phyloP scores from a whole-genome alignment of 129 eudicot genomes.

The Flaveria robusta region DNA sequence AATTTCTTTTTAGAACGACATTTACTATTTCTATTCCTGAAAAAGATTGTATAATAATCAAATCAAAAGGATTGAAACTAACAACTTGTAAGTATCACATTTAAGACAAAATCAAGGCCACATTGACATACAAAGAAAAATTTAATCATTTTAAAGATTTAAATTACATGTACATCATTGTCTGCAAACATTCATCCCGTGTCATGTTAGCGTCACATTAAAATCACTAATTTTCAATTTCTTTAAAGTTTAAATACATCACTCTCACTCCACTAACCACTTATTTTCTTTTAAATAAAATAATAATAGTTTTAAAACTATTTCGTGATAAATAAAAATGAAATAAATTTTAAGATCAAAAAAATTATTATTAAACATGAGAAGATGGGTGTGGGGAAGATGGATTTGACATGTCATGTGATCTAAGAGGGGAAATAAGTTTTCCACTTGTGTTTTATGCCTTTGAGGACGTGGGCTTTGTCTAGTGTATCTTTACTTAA shows the following conservation, averaged over 20 bases:
- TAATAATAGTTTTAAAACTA: background rate
- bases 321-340: background rate
- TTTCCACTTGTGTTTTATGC: constrained; percentile 18
- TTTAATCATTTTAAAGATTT: background rate
- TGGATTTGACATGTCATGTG: constrained; percentile 38
- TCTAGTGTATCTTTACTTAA: constrained; percentile 17
- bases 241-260: too few relatives aligned
- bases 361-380: constrained; percentile 3
- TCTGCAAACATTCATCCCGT: too few relatives aligned
- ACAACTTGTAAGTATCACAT: constrained; percentile 3
- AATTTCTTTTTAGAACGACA: too few relatives aligned
- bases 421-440: constrained; percentile 13
- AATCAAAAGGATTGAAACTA: background rate
- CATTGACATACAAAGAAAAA: background rate
- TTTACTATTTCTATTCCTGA: too few relatives aligned
- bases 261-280: background rate
- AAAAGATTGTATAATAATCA: too few relatives aligned
- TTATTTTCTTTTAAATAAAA: too few relatives aligned
- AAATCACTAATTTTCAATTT: too few relatives aligned
- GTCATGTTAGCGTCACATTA: too few relatives aligned
- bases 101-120: background rate
- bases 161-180: too few relatives aligned
- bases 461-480: constrained; percentile 31
- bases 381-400: constrained; percentile 33
- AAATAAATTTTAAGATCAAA: background rate